A percentile compares a stretch with the other conserved stretches of the same genome.
These are phyloP conservation scores for Eragrostis tef DNA, from an alignment of 202 grass and related monocot species.

Conservation along the genomic window DNA sequence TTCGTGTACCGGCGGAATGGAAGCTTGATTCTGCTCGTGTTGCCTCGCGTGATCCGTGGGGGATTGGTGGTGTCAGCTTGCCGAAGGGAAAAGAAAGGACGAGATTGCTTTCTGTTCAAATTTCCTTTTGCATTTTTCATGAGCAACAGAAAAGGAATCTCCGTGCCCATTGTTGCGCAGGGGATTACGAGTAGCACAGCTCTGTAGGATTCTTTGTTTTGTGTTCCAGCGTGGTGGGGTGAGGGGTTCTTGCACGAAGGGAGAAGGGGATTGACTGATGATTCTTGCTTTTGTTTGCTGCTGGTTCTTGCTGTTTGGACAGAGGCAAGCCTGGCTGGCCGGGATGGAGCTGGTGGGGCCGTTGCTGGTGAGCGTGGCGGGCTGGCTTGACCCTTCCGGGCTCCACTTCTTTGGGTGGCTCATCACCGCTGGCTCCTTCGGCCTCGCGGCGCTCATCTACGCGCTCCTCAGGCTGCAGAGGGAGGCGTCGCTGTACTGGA, in stretches of 20 bases:
- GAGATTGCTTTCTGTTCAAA: conserved; percentile 31
- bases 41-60: background rate
- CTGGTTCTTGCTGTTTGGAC: conserved; percentile 30
- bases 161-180: background rate
- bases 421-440: conserved; percentile 69
- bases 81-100: background rate
- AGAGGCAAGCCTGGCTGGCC: conserved; percentile 35
- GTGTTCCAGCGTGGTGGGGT: no score
- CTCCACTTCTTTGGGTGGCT: conserved; percentile 65
- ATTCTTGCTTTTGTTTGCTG: conserved; percentile 7
- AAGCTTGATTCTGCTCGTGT: background rate
- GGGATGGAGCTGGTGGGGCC: conserved; percentile 66
- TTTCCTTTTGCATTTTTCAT: background rate
- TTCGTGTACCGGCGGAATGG: background rate
- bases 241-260: background rate
- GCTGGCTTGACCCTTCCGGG: conserved; percentile 47
- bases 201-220: conserved; percentile 5
- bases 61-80: background rate
- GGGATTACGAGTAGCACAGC: background rate
- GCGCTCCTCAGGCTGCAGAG: conserved; percentile 69
- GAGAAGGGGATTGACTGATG: background rate
- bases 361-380: conserved; percentile 53
- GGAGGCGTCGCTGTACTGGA: conserved; percentile 73
- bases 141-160: background rate
- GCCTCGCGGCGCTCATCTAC: conserved; percentile 62